Evolutionary conservation across 352 stramenopile species (phyloP), one percentile per base, ranked within the genome.

Genomic region (Thalassiosira ordinaria): DNA sequence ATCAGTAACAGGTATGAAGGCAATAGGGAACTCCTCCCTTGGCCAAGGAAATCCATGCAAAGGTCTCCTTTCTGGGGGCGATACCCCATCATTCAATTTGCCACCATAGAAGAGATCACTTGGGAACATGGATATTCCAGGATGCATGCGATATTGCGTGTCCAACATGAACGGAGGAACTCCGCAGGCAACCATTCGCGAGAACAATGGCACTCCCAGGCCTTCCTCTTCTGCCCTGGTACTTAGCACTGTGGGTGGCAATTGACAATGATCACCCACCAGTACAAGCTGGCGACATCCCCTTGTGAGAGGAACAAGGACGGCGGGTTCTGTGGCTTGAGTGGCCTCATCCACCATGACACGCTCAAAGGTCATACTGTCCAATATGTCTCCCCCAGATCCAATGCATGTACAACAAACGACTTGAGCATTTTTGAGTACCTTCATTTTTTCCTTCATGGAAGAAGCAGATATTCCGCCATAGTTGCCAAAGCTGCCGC

Each of bases 141-240:
- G 97, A 80, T 99, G 97, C 97, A 99, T 99, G 61, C 97, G 96
- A 87, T 99, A 99, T 88, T 99, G 97, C 7, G 98, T 98, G 55
- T 97, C 96, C 9, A 99, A 91, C 79, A 97, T 97, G 78, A 97
- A 98, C 2, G 97, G 97, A 39, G 93, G 94, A 66, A 98, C 93
- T 41, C 96, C 95, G 81, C 90, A 93, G 5, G 88, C 88, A 49
- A 95, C 86, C 87, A 95, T 92, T n/a, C 90, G 74, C 6, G 90
- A 93, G 72, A 95, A 95, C 31, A 95, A 55, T 20, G 90, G 90
- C 22, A 93, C 86, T 52, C 87, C 88, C 22, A 92, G 78, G 49
- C 87, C 90, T 82, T 93, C 90, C 78, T 93, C 87, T 59, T 92
- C 86, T 24, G 90, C 89, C 47, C 78, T 74, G 9, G 89, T 93